These are phyloP conservation scores for Xylaria sp. DNA, from an alignment of 2,329 filamentous ascomycete genomes.

Conservation along the genomic window DNA sequence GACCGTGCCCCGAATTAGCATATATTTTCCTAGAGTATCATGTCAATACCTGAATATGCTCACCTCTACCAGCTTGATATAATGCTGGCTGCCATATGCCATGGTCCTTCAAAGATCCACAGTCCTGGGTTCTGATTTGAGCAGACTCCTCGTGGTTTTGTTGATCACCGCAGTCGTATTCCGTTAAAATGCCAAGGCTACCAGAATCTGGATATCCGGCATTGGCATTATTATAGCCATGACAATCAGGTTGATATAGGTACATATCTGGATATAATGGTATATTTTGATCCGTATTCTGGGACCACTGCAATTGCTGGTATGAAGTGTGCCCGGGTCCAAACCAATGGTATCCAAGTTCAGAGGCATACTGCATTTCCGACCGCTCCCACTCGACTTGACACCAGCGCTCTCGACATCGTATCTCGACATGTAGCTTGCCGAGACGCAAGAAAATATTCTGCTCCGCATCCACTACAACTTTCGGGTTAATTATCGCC, in stretches of 20 bases:
- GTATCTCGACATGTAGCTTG: conserved; percentile 61
- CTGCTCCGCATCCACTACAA: conserved; percentile 60
- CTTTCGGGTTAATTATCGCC: too few relatives aligned
- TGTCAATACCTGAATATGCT: background rate
- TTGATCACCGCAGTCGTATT: background rate
- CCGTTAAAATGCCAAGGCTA: background rate
- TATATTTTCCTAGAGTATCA: background rate
- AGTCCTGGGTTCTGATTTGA: background rate
- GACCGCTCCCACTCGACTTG: conserved; percentile 12
- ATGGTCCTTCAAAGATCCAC: background rate
- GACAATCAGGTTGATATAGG: background rate
- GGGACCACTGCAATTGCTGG: background rate
- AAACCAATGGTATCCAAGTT: background rate
- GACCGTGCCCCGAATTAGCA: background rate
- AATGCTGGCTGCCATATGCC: background rate
- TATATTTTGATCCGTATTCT: background rate
- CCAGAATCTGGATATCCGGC: background rate
- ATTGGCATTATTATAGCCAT: background rate
- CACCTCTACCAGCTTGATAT: conserved; percentile 1
- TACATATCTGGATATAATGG: background rate
- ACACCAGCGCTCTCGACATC: conserved; percentile 52
- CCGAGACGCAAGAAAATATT: conserved; percentile 57
- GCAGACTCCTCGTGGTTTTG: background rate
- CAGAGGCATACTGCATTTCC: background rate
- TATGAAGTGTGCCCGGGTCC: background rate